A percentile compares a stretch with the other conserved stretches of the same genome.
Conservation (phyloP, 805 yeast species). For the Candida anglica region DNA sequence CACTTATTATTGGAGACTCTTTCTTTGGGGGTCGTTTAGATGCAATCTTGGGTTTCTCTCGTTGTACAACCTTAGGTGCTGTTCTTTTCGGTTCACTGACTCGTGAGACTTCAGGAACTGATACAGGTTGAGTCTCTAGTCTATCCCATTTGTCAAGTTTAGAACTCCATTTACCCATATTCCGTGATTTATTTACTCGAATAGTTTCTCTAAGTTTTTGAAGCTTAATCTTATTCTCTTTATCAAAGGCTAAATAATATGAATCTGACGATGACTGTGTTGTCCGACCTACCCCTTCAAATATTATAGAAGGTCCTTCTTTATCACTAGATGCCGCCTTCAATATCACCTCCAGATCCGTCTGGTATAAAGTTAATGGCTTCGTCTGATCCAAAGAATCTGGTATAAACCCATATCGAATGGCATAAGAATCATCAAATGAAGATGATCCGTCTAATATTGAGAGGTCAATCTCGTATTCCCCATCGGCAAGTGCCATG, state of each 20-base stretch:
- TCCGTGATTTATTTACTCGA: slow-evolving; percentile 35
- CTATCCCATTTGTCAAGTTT: slow-evolving; percentile 10
- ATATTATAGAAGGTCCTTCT: slow-evolving; percentile 23
- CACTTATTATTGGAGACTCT: slow-evolving; percentile 23
- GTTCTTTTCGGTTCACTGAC: neutral
- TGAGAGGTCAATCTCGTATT: slow-evolving; percentile 37
- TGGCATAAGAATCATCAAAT: slow-evolving; percentile 14
- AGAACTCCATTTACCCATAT: slow-evolving; percentile 22
- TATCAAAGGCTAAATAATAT: slow-evolving; percentile 5
- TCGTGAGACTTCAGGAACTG: neutral
- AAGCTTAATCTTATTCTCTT: slow-evolving; percentile 15
- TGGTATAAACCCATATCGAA: slow-evolving; percentile 39
- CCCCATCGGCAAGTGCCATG: slow-evolving; percentile 39
- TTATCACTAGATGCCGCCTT: slow-evolving; percentile 23
- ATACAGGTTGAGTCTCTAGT: neutral
- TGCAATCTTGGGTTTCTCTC: slow-evolving; percentile 4
- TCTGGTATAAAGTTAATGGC: slow-evolving; percentile 30
- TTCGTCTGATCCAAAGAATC: slow-evolving; percentile 35
- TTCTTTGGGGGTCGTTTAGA: slow-evolving; percentile 15
- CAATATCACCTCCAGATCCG: slow-evolving; percentile 27
- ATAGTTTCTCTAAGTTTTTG: slow-evolving; percentile 27
- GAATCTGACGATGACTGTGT: slow-evolving; percentile 10
- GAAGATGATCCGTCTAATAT: slow-evolving; percentile 8
- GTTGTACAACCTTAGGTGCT: neutral
- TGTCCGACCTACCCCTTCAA: slow-evolving; percentile 32